phyloP scores from a whole-genome alignment of 1,139 yeast species.

The Yamadazyma conglobata region DNA sequence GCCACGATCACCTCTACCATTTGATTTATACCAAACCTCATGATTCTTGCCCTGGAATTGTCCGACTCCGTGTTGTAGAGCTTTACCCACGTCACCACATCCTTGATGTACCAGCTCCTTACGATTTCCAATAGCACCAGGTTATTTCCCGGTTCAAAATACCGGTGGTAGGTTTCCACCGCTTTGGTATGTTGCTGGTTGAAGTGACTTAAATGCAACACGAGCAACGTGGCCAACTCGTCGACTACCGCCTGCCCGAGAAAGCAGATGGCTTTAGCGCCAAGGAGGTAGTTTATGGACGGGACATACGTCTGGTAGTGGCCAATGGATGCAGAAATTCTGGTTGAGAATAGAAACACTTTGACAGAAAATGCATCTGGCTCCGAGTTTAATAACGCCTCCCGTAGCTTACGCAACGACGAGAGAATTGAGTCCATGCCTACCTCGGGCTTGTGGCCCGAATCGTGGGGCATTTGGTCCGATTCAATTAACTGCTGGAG shows the following conservation, averaged over 20 bases:
- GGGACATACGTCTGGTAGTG: constrained; percentile 60
- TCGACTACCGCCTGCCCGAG: constrained; percentile 29
- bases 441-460: no score
- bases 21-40: constrained; percentile 37
- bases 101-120: constrained; percentile 33
- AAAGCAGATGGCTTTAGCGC: constrained; percentile 10
- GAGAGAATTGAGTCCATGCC: constrained; percentile 26
- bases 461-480: no score
- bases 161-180: constrained; percentile 26
- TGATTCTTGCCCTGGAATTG: constrained; percentile 28
- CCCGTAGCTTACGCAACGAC: constrained; percentile 48
- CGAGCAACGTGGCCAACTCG: constrained; percentile 39
- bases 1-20: constrained; percentile 29
- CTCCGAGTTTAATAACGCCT: constrained; percentile 40
- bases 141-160: constrained; percentile 18
- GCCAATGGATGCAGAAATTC: constrained; percentile 45
- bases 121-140: constrained; percentile 23
- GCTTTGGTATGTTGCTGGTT: constrained; percentile 36
- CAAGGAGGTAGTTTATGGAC: constrained; percentile 41
- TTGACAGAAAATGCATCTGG: constrained; percentile 40
- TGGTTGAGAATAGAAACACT: constrained; percentile 50
- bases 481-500: no score
- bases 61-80: constrained; percentile 30
- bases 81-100: constrained; percentile 42
- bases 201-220: constrained; percentile 49